Evolutionary conservation across 2,329 filamentous ascomycete species (phyloP).

Genomic region (Sporothrix euskadiensis): DNA sequence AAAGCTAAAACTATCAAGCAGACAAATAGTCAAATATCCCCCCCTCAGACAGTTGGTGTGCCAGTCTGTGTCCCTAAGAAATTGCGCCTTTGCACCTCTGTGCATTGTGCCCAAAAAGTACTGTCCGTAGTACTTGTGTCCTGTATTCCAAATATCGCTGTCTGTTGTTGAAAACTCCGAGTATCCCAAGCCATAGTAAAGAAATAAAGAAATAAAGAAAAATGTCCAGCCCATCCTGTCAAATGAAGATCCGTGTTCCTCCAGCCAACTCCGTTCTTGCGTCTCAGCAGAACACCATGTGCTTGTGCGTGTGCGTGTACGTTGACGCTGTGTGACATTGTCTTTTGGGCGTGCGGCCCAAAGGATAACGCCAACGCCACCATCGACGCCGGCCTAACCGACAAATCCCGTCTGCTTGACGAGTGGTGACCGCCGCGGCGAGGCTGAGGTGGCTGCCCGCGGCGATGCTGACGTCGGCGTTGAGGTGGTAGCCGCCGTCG

Average conservation of each 20-base stretch:
- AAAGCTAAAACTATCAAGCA: background rate
- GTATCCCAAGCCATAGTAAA: background rate
- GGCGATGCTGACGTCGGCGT: no score
- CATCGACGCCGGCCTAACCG: background rate
- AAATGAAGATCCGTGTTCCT: background rate
- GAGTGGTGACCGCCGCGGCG: background rate
- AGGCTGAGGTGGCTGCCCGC: background rate
- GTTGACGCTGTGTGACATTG: background rate
- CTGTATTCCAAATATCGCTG: background rate
- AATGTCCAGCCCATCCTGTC: background rate
- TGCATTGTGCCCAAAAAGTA: background rate
- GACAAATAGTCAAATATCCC: background rate
- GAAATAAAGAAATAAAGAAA: background rate
- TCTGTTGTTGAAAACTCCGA: background rate
- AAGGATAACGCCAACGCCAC: no score
- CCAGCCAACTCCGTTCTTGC: background rate
- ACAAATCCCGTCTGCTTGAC: background rate
- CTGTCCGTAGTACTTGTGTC: background rate
- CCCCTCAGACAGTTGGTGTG: background rate
- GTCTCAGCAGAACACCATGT: background rate
- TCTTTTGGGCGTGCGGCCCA: background rate
- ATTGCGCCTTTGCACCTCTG: background rate
- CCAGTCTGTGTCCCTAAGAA: background rate
- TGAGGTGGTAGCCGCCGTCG: no score
- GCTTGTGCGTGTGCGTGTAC: background rate